These are phyloP conservation scores for Syzygium syzygioides DNA, from an alignment of 441 rosid genomes.

Conservation along the genomic window DNA sequence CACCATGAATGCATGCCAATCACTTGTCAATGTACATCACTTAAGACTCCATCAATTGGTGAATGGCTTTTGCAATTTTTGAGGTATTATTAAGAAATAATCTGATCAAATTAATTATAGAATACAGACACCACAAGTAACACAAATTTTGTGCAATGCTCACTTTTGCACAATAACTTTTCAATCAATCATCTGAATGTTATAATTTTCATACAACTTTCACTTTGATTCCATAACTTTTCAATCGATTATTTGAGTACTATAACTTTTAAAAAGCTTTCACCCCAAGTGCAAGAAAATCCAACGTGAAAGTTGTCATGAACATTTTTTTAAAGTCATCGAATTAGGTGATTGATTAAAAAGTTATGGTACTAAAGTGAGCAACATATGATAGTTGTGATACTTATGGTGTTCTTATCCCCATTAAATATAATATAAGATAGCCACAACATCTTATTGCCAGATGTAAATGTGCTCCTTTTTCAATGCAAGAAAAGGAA, in stretches of 20 bases:
- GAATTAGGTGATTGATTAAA: not conserved
- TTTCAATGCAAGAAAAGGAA: not conserved
- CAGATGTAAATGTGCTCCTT: not conserved
- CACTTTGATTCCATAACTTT: not conserved
- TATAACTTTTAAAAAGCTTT: not conserved
- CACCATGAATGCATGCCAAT: not conserved
- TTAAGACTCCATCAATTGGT: not conserved
- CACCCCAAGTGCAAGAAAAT: not conserved
- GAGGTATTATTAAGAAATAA: not conserved
- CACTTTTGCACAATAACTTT: no score
- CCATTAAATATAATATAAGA: not conserved
- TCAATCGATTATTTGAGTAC: not conserved
- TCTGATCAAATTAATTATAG: not conserved
- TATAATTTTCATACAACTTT: not conserved
- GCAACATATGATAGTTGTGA: not conserved
- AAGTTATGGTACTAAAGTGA: not conserved
- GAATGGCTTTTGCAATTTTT: not conserved
- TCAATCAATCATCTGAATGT: not conserved
- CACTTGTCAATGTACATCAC: not conserved
- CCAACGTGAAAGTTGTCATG: not conserved
- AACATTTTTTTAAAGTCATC: not conserved
- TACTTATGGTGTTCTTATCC: not conserved
- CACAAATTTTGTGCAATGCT: no score
- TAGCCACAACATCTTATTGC: not conserved
- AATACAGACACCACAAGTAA: not conserved